Evolutionary conservation across 257 asterid species (phyloP).

Genomic region (Solanum rostratum): DNA sequence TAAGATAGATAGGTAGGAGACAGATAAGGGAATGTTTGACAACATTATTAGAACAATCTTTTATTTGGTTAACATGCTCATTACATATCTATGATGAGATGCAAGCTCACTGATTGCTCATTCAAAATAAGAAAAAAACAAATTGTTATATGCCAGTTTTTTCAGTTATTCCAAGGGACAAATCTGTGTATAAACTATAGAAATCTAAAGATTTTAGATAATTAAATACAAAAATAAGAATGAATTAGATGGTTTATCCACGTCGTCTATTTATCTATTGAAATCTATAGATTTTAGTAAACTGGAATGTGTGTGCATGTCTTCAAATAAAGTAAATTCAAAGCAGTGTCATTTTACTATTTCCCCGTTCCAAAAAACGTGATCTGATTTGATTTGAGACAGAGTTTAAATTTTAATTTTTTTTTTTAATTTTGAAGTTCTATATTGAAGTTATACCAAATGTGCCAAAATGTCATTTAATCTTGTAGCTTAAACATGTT

Average conservation of each 20-base stretch:
- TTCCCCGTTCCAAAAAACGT: no score
- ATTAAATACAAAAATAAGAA: neutral
- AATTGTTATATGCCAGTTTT: neutral
- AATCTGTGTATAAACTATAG: neutral
- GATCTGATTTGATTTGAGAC: no score
- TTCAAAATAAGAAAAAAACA: neutral
- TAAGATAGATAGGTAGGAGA: neutral
- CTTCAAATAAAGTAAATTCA: neutral
- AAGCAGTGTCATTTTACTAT: neutral
- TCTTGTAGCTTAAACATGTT: no score
- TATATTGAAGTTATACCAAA: no score
- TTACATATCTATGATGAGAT: neutral
- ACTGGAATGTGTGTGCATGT: neutral
- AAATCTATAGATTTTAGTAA: neutral
- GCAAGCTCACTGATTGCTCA: neutral
- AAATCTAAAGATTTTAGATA: neutral
- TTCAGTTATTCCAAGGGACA: neutral
- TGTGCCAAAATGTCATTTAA: no score
- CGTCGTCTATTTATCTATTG: neutral
- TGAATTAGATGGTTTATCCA: neutral
- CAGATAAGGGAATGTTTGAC: neutral
- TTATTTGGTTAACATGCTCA: neutral
- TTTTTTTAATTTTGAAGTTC: no score
- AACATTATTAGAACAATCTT: neutral
- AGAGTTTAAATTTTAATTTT: no score